Conservation (phyloP, 495 filamentous ascomycete genomes). For the Lasiosphaeris hirsuta region DNA sequence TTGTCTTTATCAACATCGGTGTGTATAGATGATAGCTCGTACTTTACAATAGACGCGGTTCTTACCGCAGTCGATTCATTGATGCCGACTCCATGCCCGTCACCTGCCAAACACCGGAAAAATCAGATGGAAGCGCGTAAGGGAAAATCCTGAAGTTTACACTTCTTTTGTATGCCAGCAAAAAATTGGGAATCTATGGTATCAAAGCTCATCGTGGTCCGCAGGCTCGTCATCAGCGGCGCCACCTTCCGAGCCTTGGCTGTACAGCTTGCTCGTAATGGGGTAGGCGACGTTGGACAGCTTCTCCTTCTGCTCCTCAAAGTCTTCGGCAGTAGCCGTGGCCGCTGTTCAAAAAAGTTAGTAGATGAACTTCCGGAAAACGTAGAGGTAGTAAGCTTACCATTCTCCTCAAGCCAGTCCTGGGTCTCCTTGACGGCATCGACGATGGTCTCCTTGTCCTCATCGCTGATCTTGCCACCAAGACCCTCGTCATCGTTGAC, state of each 20-base stretch:
- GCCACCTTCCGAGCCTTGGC: constrained; percentile 55
- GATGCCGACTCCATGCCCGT: constrained; percentile 22
- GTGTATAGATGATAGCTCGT: constrained; percentile 8
- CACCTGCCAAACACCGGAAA: constrained; percentile 20
- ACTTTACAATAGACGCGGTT: constrained; percentile 12
- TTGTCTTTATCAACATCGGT: constrained; percentile 14
- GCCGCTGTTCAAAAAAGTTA: constrained; percentile 45
- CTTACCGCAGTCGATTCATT: not conserved
- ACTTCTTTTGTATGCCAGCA: constrained; percentile 28
- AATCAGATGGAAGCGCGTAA: not conserved
- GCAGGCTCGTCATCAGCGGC: constrained; percentile 72
- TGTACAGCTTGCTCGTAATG: constrained; percentile 97
- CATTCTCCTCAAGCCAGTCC: constrained; percentile 97
- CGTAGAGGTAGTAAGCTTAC: constrained; percentile 11
- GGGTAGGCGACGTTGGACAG: constrained; percentile 94
- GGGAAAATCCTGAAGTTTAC: constrained; percentile 12
- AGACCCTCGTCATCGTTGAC: constrained; percentile 92
- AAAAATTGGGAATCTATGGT: constrained; percentile 35
- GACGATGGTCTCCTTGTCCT: constrained; percentile 96
- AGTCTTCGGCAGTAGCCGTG: constrained; percentile 85
- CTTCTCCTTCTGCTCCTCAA: constrained; percentile 99
- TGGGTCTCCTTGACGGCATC: constrained; percentile 96
- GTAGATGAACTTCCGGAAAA: constrained; percentile 4
- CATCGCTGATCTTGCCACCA: constrained; percentile 96
- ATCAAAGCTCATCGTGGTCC: constrained; percentile 89